A percentile compares a stretch with the other conserved stretches of the same genome.
phyloP scores from a whole-genome alignment of 78 protist genomes.

The Cavenderia fasciculata region DNA sequence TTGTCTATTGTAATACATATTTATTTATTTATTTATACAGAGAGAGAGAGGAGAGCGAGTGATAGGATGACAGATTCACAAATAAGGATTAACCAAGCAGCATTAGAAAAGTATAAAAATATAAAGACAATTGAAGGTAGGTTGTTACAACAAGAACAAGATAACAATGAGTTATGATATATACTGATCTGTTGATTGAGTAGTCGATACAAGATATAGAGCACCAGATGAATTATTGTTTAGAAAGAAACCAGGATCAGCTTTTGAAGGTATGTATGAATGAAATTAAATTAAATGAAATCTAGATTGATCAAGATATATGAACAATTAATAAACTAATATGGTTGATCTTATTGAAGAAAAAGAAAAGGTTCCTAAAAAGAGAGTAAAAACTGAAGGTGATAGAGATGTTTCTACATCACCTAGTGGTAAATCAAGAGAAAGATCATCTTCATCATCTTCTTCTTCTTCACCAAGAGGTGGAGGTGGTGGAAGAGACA shows the following conservation, averaged over 20 bases:
- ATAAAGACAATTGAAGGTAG: not conserved
- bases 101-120: constrained; percentile 15
- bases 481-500: not conserved
- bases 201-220: constrained; percentile 41
- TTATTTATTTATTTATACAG: constrained; percentile 5
- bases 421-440: not conserved
- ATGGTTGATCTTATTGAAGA: not conserved
- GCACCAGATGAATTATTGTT: constrained; percentile 17
- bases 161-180: not conserved
- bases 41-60: no score
- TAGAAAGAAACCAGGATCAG: not conserved
- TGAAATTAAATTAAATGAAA: not conserved
- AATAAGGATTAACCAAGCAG: not conserved
- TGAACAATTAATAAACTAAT: not conserved
- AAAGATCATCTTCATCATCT: not conserved
- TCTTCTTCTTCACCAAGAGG: not conserved
- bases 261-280: not conserved
- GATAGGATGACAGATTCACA: not conserved
- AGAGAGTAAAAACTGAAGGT: not conserved
- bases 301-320: not conserved
- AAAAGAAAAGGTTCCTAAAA: not conserved
- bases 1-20: not conserved
- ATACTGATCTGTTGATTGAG: not conserved
- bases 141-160: not conserved
- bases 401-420: not conserved